These are phyloP conservation scores for Spiraea crenata DNA, from an alignment of 331 rosid species.

Conservation along the genomic window DNA sequence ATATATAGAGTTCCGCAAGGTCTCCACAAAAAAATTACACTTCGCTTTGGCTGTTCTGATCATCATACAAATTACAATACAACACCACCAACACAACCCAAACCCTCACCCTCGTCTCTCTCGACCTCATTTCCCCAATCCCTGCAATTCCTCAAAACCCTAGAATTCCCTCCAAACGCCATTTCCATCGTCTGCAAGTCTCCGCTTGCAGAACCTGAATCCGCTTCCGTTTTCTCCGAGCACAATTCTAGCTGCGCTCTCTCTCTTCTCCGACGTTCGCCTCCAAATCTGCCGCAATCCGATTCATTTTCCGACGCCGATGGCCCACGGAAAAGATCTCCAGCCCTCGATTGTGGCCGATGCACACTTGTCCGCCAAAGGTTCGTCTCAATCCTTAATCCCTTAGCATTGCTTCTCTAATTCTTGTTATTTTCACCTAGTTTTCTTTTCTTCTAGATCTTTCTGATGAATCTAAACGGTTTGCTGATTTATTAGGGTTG, in stretches of 20 bases:
- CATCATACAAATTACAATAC: slow-evolving; percentile 10
- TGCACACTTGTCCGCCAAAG: slow-evolving; percentile 38
- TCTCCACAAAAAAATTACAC: slow-evolving; percentile 4
- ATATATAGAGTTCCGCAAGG: slow-evolving; percentile 3
- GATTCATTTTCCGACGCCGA: slow-evolving; percentile 29
- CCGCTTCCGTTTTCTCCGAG: slow-evolving; percentile 12
- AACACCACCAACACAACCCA: slow-evolving; percentile 9
- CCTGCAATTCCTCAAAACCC: background rate
- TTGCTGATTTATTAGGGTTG: slow-evolving; percentile 5
- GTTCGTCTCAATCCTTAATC: slow-evolving; percentile 18
- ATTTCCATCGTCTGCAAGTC: slow-evolving; percentile 21
- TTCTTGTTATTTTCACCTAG: background rate
- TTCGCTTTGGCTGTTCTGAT: slow-evolving; percentile 37
- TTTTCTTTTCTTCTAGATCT: background rate
- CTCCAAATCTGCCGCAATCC: slow-evolving; percentile 27
- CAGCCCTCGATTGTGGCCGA: slow-evolving; percentile 43
- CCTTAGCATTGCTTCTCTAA: slow-evolving; percentile 13
- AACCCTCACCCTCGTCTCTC: slow-evolving; percentile 47
- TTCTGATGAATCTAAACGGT: too few relatives aligned
- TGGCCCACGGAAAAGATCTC: slow-evolving; percentile 59
- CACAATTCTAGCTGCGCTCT: background rate
- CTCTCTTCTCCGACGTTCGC: slow-evolving; percentile 24
- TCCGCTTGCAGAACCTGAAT: slow-evolving; percentile 1
- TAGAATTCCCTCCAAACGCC: slow-evolving; percentile 1
- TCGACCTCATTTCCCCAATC: slow-evolving; percentile 3